These are phyloP conservation scores for Chaetomium fimeti DNA, from an alignment of 495 filamentous ascomycete genomes.

Conservation along the genomic window DNA sequence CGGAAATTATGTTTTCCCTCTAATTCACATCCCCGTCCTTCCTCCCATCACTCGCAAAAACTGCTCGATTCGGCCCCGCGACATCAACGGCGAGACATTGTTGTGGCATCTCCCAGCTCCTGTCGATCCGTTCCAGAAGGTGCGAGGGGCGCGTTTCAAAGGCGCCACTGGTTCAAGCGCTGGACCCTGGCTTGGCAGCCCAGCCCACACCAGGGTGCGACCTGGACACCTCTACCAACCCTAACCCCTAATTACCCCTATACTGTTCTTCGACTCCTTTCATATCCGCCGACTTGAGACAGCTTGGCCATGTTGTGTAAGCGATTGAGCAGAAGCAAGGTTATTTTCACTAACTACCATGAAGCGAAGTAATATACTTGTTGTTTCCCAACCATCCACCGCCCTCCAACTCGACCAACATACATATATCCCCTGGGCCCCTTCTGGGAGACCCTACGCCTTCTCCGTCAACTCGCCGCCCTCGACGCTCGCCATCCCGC, in stretches of 20 bases:
- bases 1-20: background rate
- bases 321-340: no score
- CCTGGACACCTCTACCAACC: background rate
- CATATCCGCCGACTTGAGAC: background rate
- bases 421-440: no score
- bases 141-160: slow-evolving; percentile 23
- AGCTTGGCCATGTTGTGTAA: no score
- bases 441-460: background rate
- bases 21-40: background rate
- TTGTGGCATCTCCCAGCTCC: background rate
- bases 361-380: no score
- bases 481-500: slow-evolving; percentile 36
- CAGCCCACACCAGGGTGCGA: background rate
- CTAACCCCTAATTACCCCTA: background rate
- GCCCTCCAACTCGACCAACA: no score
- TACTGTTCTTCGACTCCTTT: no score
- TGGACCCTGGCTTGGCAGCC: background rate
- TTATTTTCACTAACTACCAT: no score
- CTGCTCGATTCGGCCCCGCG: background rate
- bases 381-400: no score
- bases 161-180: slow-evolving; percentile 5
- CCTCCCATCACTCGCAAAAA: background rate
- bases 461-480: slow-evolving; percentile 33
- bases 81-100: background rate
- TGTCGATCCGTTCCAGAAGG: slow-evolving; percentile 27